Percentiles rank a stretch among this genome's conserved stretches.
phyloP scores from a whole-genome alignment of 2,329 filamentous ascomycete species.

The Fusarium setosum region DNA sequence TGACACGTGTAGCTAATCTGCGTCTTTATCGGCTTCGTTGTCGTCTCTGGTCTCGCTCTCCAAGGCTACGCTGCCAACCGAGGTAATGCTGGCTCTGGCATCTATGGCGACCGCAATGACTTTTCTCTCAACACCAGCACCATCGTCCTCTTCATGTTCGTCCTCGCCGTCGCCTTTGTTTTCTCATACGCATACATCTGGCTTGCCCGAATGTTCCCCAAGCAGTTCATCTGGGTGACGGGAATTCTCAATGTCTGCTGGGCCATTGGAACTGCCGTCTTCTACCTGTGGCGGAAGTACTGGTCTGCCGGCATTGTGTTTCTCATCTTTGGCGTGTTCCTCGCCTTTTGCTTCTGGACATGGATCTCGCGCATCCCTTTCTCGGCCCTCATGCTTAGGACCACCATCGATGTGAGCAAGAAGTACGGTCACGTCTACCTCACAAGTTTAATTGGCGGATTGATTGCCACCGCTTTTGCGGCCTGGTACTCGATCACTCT shows the following conservation, averaged over 20 bases:
- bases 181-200: slow-evolving; percentile 83
- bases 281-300: slow-evolving; percentile 82
- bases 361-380: slow-evolving; percentile 95
- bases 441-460: slow-evolving; percentile 84
- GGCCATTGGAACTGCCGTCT: slow-evolving; percentile 86
- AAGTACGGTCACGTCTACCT: slow-evolving; percentile 87
- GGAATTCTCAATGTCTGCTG: slow-evolving; percentile 89
- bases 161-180: slow-evolving; percentile 77
- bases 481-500: slow-evolving; percentile 91
- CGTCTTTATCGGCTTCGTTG: slow-evolving; percentile 79
- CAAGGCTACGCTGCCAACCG: slow-evolving; percentile 77
- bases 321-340: slow-evolving; percentile 79
- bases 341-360: slow-evolving; percentile 83
- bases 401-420: slow-evolving; percentile 86
- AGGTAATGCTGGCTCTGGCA: slow-evolving; percentile 74
- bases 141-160: slow-evolving; percentile 84
- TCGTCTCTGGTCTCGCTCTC: slow-evolving; percentile 80
- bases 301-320: slow-evolving; percentile 91
- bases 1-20: slow-evolving; percentile 67
- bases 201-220: slow-evolving; percentile 81
- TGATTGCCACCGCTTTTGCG: slow-evolving; percentile 79
- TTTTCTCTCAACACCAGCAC: slow-evolving; percentile 85
- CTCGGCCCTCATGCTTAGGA: slow-evolving; percentile 89
- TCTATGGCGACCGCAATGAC: slow-evolving; percentile 75
- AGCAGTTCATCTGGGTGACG: slow-evolving; percentile 92